Evolutionary conservation across 2,329 filamentous ascomycete species (phyloP), one percentile per base, ranked within the genome.

Genomic region (Cladosporium sp.): DNA sequence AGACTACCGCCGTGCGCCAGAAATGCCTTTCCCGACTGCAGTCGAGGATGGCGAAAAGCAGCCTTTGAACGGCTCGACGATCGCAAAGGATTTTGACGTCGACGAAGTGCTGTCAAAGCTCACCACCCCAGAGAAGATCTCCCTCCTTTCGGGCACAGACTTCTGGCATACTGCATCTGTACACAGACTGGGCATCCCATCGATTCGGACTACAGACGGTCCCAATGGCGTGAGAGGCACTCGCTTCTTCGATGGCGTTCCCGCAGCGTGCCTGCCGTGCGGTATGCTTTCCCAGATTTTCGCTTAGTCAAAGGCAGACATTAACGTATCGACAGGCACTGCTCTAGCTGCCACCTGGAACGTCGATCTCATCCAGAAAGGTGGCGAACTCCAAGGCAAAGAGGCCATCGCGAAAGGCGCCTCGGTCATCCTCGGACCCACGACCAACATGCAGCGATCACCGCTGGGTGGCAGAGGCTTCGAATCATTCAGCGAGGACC

Each of bases 401-500:
- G 73, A 75, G 60, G 73, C 67, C 11, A 69, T 69, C 47, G 71
- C 73, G 7, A 73, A 75, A 58, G 73, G 73, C 3, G 72, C 73
- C 5, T 74, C 73, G 26, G 71, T 64, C 67, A 73, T 73, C 51
- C 71, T 66, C 12, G 73, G 73, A 5, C 67, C 74, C 4, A 74
- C 73, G 34, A 71, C 74, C 60, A 74, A 74, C 66, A 69, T 74
- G 32, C 72, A 71, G 44, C 69, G 72, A 11, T 71, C 72, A 60
- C 72, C 72, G 2, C 65, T 71, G 28, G 92, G 92, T n/a, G 92
- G 92, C 21, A 85, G 92, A 67, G 93, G 93, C 69, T 96, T 95
- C 71, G 92, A 96, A 78, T 93, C 91, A 0, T 95, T 93, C 76
- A 92, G 90, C 0, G 92, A 95, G 76, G 92, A 95, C 71, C 92